Evolutionary conservation across 768 basidiomycete genomes (phyloP).

Genomic region (Russula olivacea): DNA sequence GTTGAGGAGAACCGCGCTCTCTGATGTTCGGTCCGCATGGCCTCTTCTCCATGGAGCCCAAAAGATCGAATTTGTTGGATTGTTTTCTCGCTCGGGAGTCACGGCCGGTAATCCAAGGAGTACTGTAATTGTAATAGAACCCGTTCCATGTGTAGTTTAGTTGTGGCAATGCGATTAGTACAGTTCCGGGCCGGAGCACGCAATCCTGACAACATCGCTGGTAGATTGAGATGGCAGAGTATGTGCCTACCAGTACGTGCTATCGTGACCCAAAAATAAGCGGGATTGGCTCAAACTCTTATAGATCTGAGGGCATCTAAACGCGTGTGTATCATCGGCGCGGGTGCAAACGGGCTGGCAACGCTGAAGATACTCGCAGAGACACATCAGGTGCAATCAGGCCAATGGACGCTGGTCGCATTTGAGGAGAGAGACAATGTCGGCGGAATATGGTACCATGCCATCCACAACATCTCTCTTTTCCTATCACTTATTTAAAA

Average conservation of each 20-base stretch:
- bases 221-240: conserved; percentile 1
- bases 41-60: not conserved
- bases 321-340: conserved; percentile 66
- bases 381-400: conserved; percentile 47
- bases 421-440: conserved; percentile 62
- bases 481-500: not conserved
- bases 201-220: not conserved
- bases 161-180: too few relatives aligned
- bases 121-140: not conserved
- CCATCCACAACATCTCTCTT: not conserved
- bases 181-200: too few relatives aligned
- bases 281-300: not conserved
- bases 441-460: conserved; percentile 70
- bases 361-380: conserved; percentile 61
- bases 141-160: too few relatives aligned
- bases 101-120: not conserved
- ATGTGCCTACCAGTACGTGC: conserved; percentile 9
- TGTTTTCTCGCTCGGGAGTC: not conserved
- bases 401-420: conserved; percentile 55
- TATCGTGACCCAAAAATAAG: not conserved
- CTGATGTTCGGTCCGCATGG: not conserved
- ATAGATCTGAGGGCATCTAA: conserved; percentile 24
- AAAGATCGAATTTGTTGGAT: not conserved
- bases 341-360: conserved; percentile 69
- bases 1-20: too few relatives aligned